Evolutionary conservation across 116 monocot species (phyloP).

Genomic region (Phalaenopsis hybrid): DNA sequence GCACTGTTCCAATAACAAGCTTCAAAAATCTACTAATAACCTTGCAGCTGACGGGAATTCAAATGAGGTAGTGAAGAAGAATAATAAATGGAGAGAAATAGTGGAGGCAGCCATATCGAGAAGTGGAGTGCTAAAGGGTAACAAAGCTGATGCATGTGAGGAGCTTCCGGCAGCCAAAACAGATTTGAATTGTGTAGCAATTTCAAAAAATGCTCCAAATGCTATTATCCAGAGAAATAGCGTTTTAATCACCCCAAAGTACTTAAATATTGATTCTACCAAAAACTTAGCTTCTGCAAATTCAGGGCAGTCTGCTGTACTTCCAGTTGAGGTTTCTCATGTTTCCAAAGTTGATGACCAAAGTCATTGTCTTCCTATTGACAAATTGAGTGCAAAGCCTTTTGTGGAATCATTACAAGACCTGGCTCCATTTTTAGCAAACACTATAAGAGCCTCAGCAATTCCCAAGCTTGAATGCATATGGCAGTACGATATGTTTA

Average conservation of each 20-base stretch:
- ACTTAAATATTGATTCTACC: slow-evolving; percentile 10
- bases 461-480: slow-evolving; percentile 62
- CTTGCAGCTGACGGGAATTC: slow-evolving; percentile 16
- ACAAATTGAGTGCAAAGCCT: slow-evolving; percentile 14
- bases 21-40: slow-evolving; percentile 11
- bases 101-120: slow-evolving; percentile 27
- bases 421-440: slow-evolving; percentile 13
- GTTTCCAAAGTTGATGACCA: slow-evolving; percentile 10
- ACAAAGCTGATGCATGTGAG: slow-evolving; percentile 22
- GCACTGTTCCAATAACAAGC: slow-evolving; percentile 22
- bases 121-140: slow-evolving; percentile 11
- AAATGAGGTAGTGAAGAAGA: slow-evolving; percentile 19
- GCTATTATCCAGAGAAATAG: slow-evolving; percentile 2
- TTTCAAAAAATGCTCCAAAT: slow-evolving; percentile 12
- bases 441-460: slow-evolving; percentile 22
- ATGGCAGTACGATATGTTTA: slow-evolving; percentile 68
- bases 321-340: slow-evolving; percentile 4
- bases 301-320: slow-evolving; percentile 4
- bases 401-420: slow-evolving; percentile 14
- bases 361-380: slow-evolving; percentile 5
- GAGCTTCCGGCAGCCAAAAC: slow-evolving; percentile 7
- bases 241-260: slow-evolving; percentile 3
- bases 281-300: slow-evolving; percentile 13
- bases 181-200: slow-evolving; percentile 7
- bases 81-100: slow-evolving; percentile 52